Evolutionary conservation across 2,329 filamentous ascomycete species (phyloP).

Genomic region (Colletotrichum sp.): DNA sequence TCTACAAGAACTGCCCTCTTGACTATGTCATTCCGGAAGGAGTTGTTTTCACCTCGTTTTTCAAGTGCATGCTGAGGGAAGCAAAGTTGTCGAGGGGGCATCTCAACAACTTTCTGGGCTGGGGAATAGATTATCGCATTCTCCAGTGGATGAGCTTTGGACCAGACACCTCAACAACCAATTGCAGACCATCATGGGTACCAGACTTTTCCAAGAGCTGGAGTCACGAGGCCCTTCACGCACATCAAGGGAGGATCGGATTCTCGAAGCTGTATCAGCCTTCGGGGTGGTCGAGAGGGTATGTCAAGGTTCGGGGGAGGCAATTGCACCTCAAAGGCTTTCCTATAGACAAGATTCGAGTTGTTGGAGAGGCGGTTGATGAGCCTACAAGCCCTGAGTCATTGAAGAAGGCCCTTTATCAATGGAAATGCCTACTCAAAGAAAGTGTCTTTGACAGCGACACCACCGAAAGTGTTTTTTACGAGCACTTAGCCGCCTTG

Average conservation of each 20-base stretch:
- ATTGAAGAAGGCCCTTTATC: background rate
- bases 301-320: background rate
- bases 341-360: background rate
- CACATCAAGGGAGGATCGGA: background rate
- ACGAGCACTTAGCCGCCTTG: background rate
- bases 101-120: background rate
- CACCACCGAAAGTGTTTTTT: background rate
- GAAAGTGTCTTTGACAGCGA: background rate
- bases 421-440: background rate
- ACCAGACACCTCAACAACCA: rapidly evolving
- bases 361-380: background rate
- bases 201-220: background rate
- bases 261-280: background rate
- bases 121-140: background rate
- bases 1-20: background rate
- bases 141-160: background rate
- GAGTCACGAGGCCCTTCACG: background rate
- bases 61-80: background rate
- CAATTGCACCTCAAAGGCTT: background rate
- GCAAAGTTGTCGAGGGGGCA: background rate
- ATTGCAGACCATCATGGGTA: background rate
- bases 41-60: background rate
- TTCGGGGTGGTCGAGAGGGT: background rate
- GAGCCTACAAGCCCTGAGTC: background rate
- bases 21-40: background rate